Percentiles rank a stretch among this genome's conserved stretches.
Conservation (phyloP, 2,329 filamentous ascomycete species). For the Clarireedia hainanense region DNA sequence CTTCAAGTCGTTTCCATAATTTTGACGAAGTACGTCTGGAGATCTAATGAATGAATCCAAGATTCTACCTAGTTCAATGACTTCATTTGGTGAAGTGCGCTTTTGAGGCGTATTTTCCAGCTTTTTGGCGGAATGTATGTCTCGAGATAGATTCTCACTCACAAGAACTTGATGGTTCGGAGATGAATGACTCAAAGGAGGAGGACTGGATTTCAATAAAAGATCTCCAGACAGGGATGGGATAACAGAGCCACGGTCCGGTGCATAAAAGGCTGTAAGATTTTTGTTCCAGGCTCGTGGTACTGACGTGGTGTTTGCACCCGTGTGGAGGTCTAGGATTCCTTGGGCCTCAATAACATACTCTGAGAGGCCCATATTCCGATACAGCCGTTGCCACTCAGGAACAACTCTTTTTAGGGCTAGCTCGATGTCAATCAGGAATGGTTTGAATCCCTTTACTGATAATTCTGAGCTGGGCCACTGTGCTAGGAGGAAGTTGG, state of each 20-base stretch:
- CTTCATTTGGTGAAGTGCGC: too few relatives aligned
- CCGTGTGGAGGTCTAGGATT: constrained; percentile 29
- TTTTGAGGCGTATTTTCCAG: too few relatives aligned
- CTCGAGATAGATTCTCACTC: too few relatives aligned
- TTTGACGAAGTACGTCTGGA: too few relatives aligned
- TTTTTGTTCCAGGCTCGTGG: constrained; percentile 3
- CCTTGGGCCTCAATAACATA: constrained; percentile 38
- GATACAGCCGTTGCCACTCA: constrained; percentile 40
- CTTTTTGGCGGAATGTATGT: too few relatives aligned
- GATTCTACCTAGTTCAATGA: too few relatives aligned
- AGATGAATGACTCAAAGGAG: too few relatives aligned
- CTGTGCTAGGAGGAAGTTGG: constrained; percentile 34
- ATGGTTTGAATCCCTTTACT: constrained; percentile 21
- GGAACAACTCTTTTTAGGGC: constrained; percentile 35
- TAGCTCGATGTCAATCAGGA: constrained; percentile 32
- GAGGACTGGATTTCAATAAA: too few relatives aligned
- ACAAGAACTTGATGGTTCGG: too few relatives aligned
- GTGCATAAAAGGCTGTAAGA: not conserved
- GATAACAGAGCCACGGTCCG: constrained; percentile 5
- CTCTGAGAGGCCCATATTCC: constrained; percentile 38
- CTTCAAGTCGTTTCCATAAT: too few relatives aligned
- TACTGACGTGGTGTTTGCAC: not conserved
- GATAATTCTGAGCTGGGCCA: constrained; percentile 37
- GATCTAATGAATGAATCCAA: too few relatives aligned
- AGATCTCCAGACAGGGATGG: not conserved